Conservation (phyloP, 139 green algal genomes). For the Chlamydomonas schloesseri region DNA sequence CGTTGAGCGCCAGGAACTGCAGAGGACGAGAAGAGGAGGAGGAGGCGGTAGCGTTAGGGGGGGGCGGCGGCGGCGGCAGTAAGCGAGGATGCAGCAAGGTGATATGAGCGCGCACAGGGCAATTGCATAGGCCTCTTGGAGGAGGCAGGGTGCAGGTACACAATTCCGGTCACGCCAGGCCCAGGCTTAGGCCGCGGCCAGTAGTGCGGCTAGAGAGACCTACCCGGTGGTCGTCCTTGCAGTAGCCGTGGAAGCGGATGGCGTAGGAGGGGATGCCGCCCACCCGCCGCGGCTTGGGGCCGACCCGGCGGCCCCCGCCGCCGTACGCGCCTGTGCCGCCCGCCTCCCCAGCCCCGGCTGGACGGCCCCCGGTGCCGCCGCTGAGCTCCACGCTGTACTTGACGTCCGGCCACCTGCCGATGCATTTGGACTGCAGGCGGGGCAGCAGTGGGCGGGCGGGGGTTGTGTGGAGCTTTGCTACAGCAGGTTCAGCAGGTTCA, state of each 20-base stretch:
- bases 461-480: too few relatives aligned
- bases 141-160: too few relatives aligned
- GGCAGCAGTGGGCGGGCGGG: too few relatives aligned
- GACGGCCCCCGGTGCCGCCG: neutral
- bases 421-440: too few relatives aligned
- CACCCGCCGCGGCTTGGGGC: neutral
- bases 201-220: too few relatives aligned
- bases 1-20: neutral
- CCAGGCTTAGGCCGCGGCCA: too few relatives aligned
- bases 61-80: too few relatives aligned
- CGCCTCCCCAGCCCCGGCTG: neutral
- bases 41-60: neutral
- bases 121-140: too few relatives aligned
- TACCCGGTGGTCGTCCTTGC: constrained; percentile 23
- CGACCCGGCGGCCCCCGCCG: neutral
- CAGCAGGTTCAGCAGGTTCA: too few relatives aligned
- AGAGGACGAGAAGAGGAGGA: neutral
- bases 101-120: too few relatives aligned
- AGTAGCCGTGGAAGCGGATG: neutral
- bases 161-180: too few relatives aligned
- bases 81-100: too few relatives aligned
- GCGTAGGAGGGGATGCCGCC: neutral
- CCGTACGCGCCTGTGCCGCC: neutral
- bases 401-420: neutral
- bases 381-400: neutral